Evolutionary conservation across 305 asterid genomes (phyloP).

Genomic region (Solanum aculeatissimum): DNA sequence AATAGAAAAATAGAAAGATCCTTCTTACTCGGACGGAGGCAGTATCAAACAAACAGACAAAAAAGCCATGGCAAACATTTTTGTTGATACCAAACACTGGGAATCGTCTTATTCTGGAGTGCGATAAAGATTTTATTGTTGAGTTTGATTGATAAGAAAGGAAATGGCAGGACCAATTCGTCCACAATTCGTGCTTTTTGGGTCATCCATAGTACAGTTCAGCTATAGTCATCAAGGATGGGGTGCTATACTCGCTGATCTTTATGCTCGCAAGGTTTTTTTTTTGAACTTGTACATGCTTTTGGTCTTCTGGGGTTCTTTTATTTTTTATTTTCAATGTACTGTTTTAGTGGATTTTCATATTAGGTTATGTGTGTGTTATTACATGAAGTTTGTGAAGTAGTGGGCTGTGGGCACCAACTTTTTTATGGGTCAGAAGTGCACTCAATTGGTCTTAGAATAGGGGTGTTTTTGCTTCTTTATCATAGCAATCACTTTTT

Average conservation of each 20-base stretch:
- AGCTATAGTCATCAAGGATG: slow-evolving; percentile 61
- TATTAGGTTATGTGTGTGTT: neutral
- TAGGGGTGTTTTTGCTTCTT: neutral
- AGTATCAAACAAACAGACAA: neutral
- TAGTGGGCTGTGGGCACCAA: neutral
- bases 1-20: too few species aligned
- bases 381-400: neutral
- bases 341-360: neutral
- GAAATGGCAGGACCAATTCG: slow-evolving; percentile 58
- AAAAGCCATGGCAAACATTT: neutral
- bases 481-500: neutral
- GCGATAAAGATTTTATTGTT: neutral
- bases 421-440: neutral
- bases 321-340: neutral
- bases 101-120: neutral
- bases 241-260: slow-evolving; percentile 70
- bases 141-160: neutral
- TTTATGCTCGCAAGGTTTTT: slow-evolving; percentile 67
- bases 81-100: neutral
- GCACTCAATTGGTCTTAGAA: neutral
- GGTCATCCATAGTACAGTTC: slow-evolving; percentile 73
- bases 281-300: neutral
- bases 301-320: neutral
- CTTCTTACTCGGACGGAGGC: too few species aligned
- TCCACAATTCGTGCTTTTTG: slow-evolving; percentile 67